Percentiles rank a stretch among this genome's conserved stretches.
Evolutionary conservation across 495 filamentous ascomycete genomes (phyloP).

Genomic region (Chaetomium cochliodes): DNA sequence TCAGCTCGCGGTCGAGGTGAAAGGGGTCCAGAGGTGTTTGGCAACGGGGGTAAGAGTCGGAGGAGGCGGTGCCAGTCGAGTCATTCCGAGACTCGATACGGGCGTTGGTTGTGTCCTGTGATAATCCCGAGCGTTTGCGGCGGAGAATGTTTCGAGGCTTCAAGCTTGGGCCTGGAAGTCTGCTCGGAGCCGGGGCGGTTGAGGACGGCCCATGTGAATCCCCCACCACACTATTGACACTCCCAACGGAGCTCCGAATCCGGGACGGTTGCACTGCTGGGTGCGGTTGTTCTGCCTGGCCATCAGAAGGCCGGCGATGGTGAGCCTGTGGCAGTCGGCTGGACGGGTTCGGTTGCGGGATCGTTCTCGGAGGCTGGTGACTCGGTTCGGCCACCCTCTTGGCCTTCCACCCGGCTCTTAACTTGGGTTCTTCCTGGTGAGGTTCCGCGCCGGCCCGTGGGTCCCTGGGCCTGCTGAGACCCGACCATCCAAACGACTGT

Average conservation of each 20-base stretch:
- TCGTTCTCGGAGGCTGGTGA: slow-evolving; percentile 30
- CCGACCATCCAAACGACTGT: slow-evolving; percentile 26
- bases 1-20: slow-evolving; percentile 41
- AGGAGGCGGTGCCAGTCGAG: slow-evolving; percentile 41
- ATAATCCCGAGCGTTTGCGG: slow-evolving; percentile 50
- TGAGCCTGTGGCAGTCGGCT: slow-evolving; percentile 42
- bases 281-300: slow-evolving; percentile 31
- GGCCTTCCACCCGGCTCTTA: slow-evolving; percentile 24
- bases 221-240: slow-evolving; percentile 22
- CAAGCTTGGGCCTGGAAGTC: slow-evolving; percentile 24
- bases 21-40: slow-evolving; percentile 35
- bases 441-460: slow-evolving; percentile 19
- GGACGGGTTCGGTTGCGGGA: slow-evolving; percentile 35
- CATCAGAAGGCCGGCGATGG: slow-evolving; percentile 30
- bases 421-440: slow-evolving; percentile 21
- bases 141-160: slow-evolving; percentile 44
- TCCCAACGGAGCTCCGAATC: slow-evolving; percentile 30
- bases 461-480: slow-evolving; percentile 21
- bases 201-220: slow-evolving; percentile 14
- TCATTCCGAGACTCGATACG: slow-evolving; percentile 37
- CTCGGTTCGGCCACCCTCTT: slow-evolving; percentile 28
- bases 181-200: slow-evolving; percentile 24
- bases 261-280: slow-evolving; percentile 36
- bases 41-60: slow-evolving; percentile 40
- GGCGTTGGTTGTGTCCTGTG: slow-evolving; percentile 36